phyloP scores from a whole-genome alignment of 345 rosid species.

The Psidium friedrichsthalianum region DNA sequence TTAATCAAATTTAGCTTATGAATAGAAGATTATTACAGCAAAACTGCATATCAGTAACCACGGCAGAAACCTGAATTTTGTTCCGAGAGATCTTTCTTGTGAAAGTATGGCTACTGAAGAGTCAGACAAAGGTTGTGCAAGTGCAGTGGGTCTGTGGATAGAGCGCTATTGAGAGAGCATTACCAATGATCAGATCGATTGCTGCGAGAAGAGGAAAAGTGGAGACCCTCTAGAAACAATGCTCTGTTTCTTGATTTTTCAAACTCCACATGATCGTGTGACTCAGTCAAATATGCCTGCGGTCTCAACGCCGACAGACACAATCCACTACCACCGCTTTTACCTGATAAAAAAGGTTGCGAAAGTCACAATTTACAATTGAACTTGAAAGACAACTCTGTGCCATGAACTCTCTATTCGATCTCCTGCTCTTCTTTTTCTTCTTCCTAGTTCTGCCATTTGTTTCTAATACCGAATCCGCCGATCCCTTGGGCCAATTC shows the following conservation, averaged over 20 bases:
- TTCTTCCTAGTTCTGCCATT: constrained; percentile 10
- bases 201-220: not conserved
- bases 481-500: constrained; percentile 40
- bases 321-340: not conserved
- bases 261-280: not conserved
- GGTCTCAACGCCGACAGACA: not conserved
- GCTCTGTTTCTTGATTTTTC: not conserved
- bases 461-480: constrained; percentile 13
- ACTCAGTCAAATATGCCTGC: not conserved
- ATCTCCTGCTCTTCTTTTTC: not conserved
- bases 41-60: not conserved
- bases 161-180: not conserved
- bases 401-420: not conserved
- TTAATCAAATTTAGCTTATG: not conserved
- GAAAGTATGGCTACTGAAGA: too few species aligned
- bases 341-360: not conserved
- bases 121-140: not conserved
- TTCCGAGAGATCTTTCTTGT: too few species aligned
- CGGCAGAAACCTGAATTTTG: not conserved
- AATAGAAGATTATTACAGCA: not conserved
- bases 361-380: not conserved
- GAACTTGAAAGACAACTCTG: not conserved
- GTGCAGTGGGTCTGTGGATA: not conserved
- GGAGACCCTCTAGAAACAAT: not conserved
- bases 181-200: not conserved